Evolutionary conservation across 2,329 filamentous ascomycete species (phyloP), one percentile per base, ranked within the genome.

Genomic region (Ambrosiella xylebori): DNA sequence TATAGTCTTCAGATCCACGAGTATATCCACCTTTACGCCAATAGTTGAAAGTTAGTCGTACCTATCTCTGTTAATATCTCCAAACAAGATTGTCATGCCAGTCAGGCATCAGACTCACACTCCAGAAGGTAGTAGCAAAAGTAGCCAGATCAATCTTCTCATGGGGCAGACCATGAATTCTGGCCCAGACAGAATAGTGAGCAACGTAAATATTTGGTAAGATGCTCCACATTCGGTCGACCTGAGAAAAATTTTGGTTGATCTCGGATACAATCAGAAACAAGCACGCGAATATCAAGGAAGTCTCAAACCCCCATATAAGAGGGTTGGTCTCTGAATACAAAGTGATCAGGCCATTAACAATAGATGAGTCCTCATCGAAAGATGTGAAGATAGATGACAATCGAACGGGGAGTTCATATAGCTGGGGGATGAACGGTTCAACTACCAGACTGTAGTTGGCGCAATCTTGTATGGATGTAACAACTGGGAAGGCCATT

Each of bases 161-260:
- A 12, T 85, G 85, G 5, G 83, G 78, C 0, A 95, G 66, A 1
- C 84, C 85, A 49, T 82, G 79, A 62, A 91, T 65, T 64, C 86
- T 84, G 45, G 89, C 85, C 84, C 90, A 98, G n/a, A 82, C 65
- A 41, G 81, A 79, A 67, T 87, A 93, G 70, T 98, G 90, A 5
- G 82, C 77, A 67, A 93, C 85, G 71, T 95, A 97, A 55, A 95
- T 66, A 7, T 87, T 84, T 1, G 93, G 93, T 55, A 98, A 72
- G 61, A 98, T 76, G 67, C 88, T 93, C 93, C 93, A 98, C 64
- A 85, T 73, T 54, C 93, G 82, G 69, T 98, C 93, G 47, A 98
- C 84, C 71, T 98, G 93, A n/a, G 90, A 96, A 69, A 90, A 96
- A 70, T 98, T 98, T 66, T 79, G 80, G 71, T 94, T 97, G 72